A percentile compares a stretch with the other conserved stretches of the same genome.
These are phyloP conservation scores for Aspergillus flavus DNA, from an alignment of 2,329 filamentous ascomycete species.

Conservation along the genomic window DNA sequence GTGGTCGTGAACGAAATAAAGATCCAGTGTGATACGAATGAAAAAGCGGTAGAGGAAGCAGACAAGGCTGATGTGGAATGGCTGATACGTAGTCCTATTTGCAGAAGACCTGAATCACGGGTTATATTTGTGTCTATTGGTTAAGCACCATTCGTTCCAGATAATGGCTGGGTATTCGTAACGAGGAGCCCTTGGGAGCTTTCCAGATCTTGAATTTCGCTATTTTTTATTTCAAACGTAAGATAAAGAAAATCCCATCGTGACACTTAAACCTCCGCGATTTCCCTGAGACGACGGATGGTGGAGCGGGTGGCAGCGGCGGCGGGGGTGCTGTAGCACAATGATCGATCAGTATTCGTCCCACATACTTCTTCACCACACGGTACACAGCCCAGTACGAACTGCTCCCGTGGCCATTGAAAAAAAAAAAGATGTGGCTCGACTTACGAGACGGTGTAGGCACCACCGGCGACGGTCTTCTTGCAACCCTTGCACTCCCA, in stretches of 20 bases:
- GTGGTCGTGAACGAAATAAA: background rate
- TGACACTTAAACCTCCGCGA: slow-evolving; percentile 74
- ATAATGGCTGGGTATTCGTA: slow-evolving; percentile 23
- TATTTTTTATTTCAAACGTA: slow-evolving; percentile 43
- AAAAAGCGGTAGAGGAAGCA: background rate
- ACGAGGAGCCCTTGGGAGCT: slow-evolving; percentile 27
- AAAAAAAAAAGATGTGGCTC: slow-evolving; percentile 11
- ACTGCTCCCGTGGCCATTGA: background rate
- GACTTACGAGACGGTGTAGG: slow-evolving; percentile 95
- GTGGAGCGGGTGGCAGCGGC: slow-evolving; percentile 94
- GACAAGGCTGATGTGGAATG: background rate
- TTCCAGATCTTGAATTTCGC: slow-evolving; percentile 36
- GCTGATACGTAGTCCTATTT: slow-evolving; percentile 9
- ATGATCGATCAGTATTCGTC: slow-evolving; percentile 18
- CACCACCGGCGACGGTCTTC: slow-evolving; percentile 91
- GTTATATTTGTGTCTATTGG: slow-evolving; percentile 26
- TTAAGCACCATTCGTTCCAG: slow-evolving; percentile 24
- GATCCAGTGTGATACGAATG: background rate
- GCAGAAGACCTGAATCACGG: slow-evolving; percentile 18
- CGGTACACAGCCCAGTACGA: background rate
- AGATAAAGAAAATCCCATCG: slow-evolving; percentile 39
- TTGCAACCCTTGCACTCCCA: slow-evolving; percentile 96
- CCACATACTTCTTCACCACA: slow-evolving; percentile 3
- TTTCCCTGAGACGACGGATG: slow-evolving; percentile 95
- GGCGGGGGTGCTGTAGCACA: slow-evolving; percentile 72